Percentiles rank a stretch among this genome's conserved stretches.
Evolutionary conservation across 805 yeast species (phyloP).

Genomic region (Sungouiozyma ichnusensis): DNA sequence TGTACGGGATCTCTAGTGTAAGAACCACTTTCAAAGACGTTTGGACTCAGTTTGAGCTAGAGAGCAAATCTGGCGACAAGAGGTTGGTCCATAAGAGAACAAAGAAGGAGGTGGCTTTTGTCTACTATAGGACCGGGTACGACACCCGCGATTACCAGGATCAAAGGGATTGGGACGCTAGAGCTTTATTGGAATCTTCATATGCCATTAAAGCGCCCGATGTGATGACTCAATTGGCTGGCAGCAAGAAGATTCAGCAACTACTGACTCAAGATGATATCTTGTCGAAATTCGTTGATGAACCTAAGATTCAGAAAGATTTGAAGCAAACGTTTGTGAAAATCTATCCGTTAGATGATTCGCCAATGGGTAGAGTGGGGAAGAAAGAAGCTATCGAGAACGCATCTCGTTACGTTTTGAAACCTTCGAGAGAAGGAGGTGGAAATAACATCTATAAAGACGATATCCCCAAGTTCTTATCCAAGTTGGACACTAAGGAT

Average conservation of each 20-base stretch:
- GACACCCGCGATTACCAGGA: conserved; percentile 67
- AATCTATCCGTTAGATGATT: conserved; percentile 76
- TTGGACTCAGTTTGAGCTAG: conserved; percentile 17
- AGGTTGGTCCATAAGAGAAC: conserved; percentile 44
- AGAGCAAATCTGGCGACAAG: conserved; percentile 10
- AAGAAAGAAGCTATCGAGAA: conserved; percentile 52
- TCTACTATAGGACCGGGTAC: conserved; percentile 85
- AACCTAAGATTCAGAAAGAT: conserved; percentile 26
- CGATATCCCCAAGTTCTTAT: conserved; percentile 69
- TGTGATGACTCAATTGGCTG: conserved; percentile 77
- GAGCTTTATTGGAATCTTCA: conserved; percentile 62
- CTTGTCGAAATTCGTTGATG: conserved; percentile 36
- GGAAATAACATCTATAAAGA: conserved; percentile 88
- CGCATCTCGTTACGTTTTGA: conserved; percentile 71
- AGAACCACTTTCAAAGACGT: conserved; percentile 62
- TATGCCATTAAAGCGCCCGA: conserved; percentile 88
- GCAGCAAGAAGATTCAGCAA: conserved; percentile 91
- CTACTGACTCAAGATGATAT: conserved; percentile 50
- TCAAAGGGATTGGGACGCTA: conserved; percentile 65
- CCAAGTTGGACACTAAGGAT: conserved; percentile 46
- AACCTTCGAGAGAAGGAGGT: conserved; percentile 99
- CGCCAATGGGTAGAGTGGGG: conserved; percentile 52
- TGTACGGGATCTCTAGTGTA: conserved; percentile 47
- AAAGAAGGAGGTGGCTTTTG: conserved; percentile 70
- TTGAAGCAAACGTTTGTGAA: conserved; percentile 57